phyloP scores from a whole-genome alignment of 1,139 yeast genomes.

The Candida sojae region DNA sequence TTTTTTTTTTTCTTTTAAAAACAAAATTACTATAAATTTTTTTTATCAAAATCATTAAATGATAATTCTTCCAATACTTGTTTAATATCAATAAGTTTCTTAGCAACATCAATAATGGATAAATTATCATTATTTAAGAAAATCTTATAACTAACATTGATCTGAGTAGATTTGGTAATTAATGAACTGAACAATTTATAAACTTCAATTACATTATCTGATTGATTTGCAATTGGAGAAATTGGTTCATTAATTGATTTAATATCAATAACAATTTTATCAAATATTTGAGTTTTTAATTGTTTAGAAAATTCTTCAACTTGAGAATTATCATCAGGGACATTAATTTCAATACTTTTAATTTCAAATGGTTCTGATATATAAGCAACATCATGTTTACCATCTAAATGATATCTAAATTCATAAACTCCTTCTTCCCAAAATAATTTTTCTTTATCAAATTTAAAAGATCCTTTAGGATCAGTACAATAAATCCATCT shows the following conservation, averaged over 20 bases:
- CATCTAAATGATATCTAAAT: conserved; percentile 70
- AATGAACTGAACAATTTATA: conserved; percentile 36
- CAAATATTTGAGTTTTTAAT: conserved; percentile 33
- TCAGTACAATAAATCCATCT: conserved; percentile 63
- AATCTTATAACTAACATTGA: conserved; percentile 40
- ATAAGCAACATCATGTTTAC: conserved; percentile 70
- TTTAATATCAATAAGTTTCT: conserved; percentile 45
- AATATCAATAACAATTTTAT: conserved; percentile 29
- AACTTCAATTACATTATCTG: conserved; percentile 32
- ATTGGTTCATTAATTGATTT: conserved; percentile 29
- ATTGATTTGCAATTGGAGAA: conserved; percentile 24
- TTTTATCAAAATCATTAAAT: conserved; percentile 20
- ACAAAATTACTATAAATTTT: conserved; percentile 18
- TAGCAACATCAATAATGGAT: conserved; percentile 34
- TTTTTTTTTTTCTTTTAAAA: too few species aligned
- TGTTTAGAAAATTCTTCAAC: conserved; percentile 30
- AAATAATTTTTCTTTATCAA: conserved; percentile 51
- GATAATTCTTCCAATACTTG: conserved; percentile 47
- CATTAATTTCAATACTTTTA: conserved; percentile 40
- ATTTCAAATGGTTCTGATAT: conserved; percentile 75
- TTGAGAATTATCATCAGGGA: conserved; percentile 28
- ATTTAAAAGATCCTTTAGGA: conserved; percentile 53
- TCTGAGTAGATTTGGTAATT: conserved; percentile 38
- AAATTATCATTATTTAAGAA: conserved; percentile 38
- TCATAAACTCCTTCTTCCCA: conserved; percentile 80